Evolutionary conservation across 2,329 filamentous ascomycete genomes (phyloP), one percentile per base, ranked within the genome.

Genomic region (Aspergillus pseudonomiae): DNA sequence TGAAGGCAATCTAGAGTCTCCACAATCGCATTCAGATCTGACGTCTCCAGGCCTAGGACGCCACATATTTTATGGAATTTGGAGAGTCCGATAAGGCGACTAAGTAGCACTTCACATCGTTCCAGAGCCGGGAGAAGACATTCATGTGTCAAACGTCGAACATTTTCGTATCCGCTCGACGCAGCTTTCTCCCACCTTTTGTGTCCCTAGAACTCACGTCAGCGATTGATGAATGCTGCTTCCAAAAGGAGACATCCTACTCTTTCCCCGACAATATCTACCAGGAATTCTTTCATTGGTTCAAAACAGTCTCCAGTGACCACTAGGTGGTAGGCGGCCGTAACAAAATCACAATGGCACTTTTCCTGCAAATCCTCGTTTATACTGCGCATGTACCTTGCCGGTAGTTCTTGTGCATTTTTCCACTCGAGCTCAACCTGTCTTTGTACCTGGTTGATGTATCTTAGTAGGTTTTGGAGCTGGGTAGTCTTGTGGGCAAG

Each of bases 181-280:
- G 96, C 91, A 6, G 91, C 90, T 73, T 94, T 96, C 67, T 98
- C 94, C 95, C 95, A 99, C 56, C 95, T 85, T 78, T 97, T 97
- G 71, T 96, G 92, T 0, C 93, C 93, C 90, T 95, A 57, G 24
- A 3, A 24, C 3, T 19, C 28, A 45, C 41, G 63, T 69, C 45
- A 73, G 60, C 39, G n/a, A 43, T 43, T 30, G 63, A 2, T 7
- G 5, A 24, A 39, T 26, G 52, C 34, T 26, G 7, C 11, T 43
- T 43, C 4, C 45, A 45, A 56, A 19, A 28, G 36, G 6, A 57
- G 39, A 52, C 12, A 52, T 34, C 77, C 86, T 82, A 94, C 92
- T 66, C 92, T 83, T 73, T 96, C 92, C 9, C 88, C 87, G 34
- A 97, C 80, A 67, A 91, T 91, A 72, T 97, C 93, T 5, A 94